Percentiles rank a stretch among this genome's conserved stretches.
Evolutionary conservation across 495 filamentous ascomycete genomes (phyloP).

Genomic region (Talaromyces nanjingensis): DNA sequence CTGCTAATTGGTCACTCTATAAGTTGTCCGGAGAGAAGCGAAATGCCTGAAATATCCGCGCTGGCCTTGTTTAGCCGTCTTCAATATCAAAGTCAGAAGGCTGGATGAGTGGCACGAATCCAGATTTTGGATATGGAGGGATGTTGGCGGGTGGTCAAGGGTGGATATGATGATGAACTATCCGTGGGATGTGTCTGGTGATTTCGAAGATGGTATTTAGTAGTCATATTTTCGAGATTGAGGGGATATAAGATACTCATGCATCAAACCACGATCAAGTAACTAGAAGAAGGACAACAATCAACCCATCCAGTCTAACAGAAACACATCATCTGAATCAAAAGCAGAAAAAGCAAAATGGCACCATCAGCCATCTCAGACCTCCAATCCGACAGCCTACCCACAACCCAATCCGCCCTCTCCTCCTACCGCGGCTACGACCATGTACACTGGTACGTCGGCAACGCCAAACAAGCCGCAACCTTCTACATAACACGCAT

Average conservation of each 20-base stretch:
- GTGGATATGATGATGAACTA: neutral
- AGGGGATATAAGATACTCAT: neutral
- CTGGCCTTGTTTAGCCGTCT: constrained; percentile 3
- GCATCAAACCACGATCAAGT: neutral
- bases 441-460: constrained; percentile 88
- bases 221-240: neutral
- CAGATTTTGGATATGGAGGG: constrained; percentile 1
- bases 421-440: constrained; percentile 75
- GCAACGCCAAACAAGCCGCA: constrained; percentile 90
- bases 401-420: constrained; percentile 10
- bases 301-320: neutral
- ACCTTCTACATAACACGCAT: constrained; percentile 78
- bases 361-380: constrained; percentile 25
- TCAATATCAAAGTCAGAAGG: neutral
- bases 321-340: neutral
- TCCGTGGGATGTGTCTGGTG: neutral
- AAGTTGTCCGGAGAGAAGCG: neutral
- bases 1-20: neutral
- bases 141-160: constrained; percentile 1
- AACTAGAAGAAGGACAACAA: neutral
- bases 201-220: neutral
- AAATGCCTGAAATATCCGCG: constrained; percentile 4
- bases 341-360: constrained; percentile 14
- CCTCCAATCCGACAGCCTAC: neutral
- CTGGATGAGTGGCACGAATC: neutral